A percentile compares a stretch with the other conserved stretches of the same genome.
Conservation (phyloP, 1,139 yeast genomes). For the Kluyveromyces sp. region DNA sequence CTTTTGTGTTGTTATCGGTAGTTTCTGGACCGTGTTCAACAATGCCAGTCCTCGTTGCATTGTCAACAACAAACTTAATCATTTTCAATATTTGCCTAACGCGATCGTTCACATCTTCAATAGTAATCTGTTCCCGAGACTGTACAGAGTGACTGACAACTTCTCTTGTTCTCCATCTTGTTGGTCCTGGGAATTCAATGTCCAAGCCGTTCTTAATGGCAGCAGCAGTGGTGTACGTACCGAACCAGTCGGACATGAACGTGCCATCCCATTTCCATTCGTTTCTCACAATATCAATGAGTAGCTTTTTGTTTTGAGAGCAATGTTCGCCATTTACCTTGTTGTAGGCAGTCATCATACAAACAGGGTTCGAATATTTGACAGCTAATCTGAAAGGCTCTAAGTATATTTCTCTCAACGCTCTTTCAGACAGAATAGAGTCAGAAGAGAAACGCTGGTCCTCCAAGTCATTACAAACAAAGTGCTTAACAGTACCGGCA, state of each 20-base stretch:
- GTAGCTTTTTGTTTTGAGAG: conserved; percentile 40
- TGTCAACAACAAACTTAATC: conserved; percentile 38
- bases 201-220: conserved; percentile 51
- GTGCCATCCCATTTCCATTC: conserved; percentile 55
- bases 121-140: conserved; percentile 30
- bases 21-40: conserved; percentile 35
- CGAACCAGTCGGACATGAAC: conserved; percentile 59
- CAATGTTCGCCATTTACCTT: conserved; percentile 52
- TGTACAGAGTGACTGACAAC: conserved; percentile 37
- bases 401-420: conserved; percentile 53
- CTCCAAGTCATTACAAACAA: conserved; percentile 55
- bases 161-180: conserved; percentile 34
- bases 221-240: conserved; percentile 44
- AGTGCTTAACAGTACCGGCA: conserved; percentile 54
- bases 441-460: conserved; percentile 46
- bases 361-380: conserved; percentile 43
- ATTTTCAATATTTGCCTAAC: conserved; percentile 42
- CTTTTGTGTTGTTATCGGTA: conserved; percentile 39
- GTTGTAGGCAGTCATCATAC: conserved; percentile 56
- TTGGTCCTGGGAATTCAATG: conserved; percentile 60
- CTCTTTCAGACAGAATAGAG: conserved; percentile 47
- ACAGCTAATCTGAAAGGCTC: conserved; percentile 57
- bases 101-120: conserved; percentile 34
- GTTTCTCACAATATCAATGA: conserved; percentile 41
- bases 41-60: conserved; percentile 37